phyloP scores from a whole-genome alignment of 495 filamentous ascomycete species.

The Xylaria flabelliformis region DNA sequence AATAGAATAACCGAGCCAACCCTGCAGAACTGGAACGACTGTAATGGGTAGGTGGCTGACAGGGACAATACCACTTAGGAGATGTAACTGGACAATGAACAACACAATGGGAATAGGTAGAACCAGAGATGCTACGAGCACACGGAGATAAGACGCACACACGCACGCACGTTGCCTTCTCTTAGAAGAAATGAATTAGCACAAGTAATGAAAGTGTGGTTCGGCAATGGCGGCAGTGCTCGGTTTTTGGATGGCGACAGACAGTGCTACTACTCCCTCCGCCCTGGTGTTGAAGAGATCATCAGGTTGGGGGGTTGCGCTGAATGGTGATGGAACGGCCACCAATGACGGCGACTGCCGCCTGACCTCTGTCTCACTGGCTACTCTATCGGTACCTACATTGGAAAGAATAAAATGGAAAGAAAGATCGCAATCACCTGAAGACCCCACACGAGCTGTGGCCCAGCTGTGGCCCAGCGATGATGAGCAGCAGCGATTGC shows the following conservation, averaged over 20 bases:
- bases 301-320: neutral
- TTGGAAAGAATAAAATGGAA: neutral
- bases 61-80: neutral
- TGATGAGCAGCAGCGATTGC: slow-evolving; percentile 3
- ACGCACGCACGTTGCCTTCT: slow-evolving; percentile 9
- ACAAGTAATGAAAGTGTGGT: slow-evolving; percentile 8
- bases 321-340: slow-evolving; percentile 1
- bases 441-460: slow-evolving; percentile 8
- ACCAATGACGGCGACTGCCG: neutral
- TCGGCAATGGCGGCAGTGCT: slow-evolving; percentile 22
- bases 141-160: slow-evolving; percentile 11
- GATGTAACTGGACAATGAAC: neutral
- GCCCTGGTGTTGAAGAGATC: slow-evolving; percentile 5
- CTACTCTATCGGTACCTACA: slow-evolving; percentile 6
- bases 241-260: slow-evolving; percentile 6
- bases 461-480: neutral
- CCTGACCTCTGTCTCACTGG: slow-evolving; percentile 12
- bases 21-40: slow-evolving; percentile 18
- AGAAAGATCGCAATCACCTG: slow-evolving; percentile 7
- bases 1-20: slow-evolving; percentile 19
- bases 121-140: slow-evolving; percentile 20
- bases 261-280: slow-evolving; percentile 4
- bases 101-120: neutral
- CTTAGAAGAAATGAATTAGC: slow-evolving; percentile 24
- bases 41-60: slow-evolving; percentile 11